Evolutionary conservation across 2,329 filamentous ascomycete species (phyloP), one percentile per base, ranked within the genome.

Genomic region (Aspergillus versicolor): DNA sequence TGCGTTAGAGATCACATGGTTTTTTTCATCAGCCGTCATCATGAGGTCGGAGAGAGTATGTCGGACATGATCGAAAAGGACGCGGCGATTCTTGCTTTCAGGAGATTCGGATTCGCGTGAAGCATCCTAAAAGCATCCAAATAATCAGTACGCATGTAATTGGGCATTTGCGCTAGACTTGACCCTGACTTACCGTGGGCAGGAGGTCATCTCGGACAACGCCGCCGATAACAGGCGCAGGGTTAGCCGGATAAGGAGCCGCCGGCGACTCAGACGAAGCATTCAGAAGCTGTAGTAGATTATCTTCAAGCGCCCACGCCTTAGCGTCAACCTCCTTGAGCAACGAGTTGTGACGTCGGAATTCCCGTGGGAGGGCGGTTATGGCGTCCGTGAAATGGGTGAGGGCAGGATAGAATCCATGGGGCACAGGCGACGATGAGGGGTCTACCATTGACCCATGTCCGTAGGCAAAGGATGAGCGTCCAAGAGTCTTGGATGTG

Each of bases 261-360:
- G 68, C 64, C 61, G 69, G 67, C 32, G 69, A 70, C 53, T 74
- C 68, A 9, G 65, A 70, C 5, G 73, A 69, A 22, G 59, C 58
- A 58, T 73, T 82, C 66, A 96, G 84, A 60, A 95, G 82, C 69
- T 88, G 84, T 69, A 89, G 87, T 57, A 99, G 82, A 68, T 88
- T 84, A 66, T 94, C 89, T 73, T 96, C 91, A 6, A 94, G 89
- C 24, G 87, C 87, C 75, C 92, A 94, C 63, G 96, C 90, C 78
- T 99, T 99, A 61, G 93, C 93, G 78, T 99, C 94, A 47, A 97
- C 94, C 77, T 99, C 94, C 74, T 97, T 97, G 65, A 99, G 82
- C 56, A 97, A 84, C 34, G 93, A 97, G 67, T 96, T 96, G 75
- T 99, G 93, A 70, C 92, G 88, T 66, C 96, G 91, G 50, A 97